Evolutionary conservation across 805 yeast species (phyloP).

Genomic region (Candida koratica): DNA sequence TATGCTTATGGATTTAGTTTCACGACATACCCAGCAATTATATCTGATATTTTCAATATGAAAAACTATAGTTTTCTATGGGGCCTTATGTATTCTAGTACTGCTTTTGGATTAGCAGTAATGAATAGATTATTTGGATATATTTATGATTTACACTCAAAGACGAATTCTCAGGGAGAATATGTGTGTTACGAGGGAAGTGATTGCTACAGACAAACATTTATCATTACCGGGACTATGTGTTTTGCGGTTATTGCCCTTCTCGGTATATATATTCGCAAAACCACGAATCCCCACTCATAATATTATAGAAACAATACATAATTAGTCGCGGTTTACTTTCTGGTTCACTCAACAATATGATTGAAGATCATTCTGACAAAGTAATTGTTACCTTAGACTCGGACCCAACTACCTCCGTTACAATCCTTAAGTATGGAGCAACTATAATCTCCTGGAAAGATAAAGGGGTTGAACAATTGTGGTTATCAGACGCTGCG

Average conservation of each 20-base stretch:
- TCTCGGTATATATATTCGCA: constrained; percentile 21
- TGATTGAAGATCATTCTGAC: constrained; percentile 67
- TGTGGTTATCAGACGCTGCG: constrained; percentile 79
- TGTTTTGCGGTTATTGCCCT: constrained; percentile 19
- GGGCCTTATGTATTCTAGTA: constrained; percentile 33
- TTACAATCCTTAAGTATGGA: constrained; percentile 76
- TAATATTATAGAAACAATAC: too few relatives aligned
- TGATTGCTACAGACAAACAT: constrained; percentile 26
- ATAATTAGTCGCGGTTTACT: too few relatives aligned
- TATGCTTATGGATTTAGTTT: constrained; percentile 34
- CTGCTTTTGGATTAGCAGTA: constrained; percentile 28
- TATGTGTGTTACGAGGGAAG: constrained; percentile 27
- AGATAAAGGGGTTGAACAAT: constrained; percentile 65
- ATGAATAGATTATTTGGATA: constrained; percentile 31
- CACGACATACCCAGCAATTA: constrained; percentile 32
- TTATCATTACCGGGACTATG: constrained; percentile 23
- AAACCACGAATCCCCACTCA: too few relatives aligned
- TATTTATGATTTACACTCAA: constrained; percentile 26
- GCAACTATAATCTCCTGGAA: constrained; percentile 87
- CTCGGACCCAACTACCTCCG: constrained; percentile 47
- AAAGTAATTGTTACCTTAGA: constrained; percentile 60
- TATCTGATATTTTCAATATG: constrained; percentile 32
- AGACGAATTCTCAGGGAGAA: constrained; percentile 16
- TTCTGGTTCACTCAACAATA: too few relatives aligned
- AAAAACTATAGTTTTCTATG: constrained; percentile 30